These are phyloP conservation scores for Gossypium herbaceum DNA, from an alignment of 345 rosid genomes.

Conservation along the genomic window DNA sequence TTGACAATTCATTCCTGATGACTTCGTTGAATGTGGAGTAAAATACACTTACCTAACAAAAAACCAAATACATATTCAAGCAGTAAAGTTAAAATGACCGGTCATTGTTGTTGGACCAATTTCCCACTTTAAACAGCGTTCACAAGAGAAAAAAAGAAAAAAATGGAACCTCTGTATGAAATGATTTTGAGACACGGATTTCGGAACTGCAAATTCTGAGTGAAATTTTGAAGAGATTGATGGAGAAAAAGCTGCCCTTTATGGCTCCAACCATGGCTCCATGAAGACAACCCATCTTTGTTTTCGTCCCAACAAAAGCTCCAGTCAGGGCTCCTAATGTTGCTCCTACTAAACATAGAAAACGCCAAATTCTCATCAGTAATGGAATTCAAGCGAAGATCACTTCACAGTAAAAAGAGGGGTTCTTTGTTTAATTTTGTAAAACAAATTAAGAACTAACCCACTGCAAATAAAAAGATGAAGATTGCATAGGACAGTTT, in stretches of 20 bases:
- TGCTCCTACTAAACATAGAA: conserved; percentile 25
- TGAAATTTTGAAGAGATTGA: conserved; percentile 13
- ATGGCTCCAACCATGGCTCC: conserved; percentile 31
- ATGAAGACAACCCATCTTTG: conserved; percentile 21
- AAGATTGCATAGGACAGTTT: conserved; percentile 21
- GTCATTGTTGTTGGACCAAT: background rate
- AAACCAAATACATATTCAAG: background rate
- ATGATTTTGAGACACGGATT: background rate
- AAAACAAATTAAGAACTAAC: conserved; percentile 12
- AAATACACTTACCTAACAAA: background rate
- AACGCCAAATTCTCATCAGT: background rate
- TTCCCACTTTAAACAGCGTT: background rate
- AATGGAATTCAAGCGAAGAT: background rate
- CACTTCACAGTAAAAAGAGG: background rate
- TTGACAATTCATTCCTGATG: background rate
- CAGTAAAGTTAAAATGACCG: background rate
- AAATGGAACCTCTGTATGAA: background rate
- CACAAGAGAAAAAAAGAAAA: background rate
- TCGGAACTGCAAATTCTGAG: conserved; percentile 13
- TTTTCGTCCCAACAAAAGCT: conserved; percentile 25
- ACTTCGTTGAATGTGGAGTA: background rate
- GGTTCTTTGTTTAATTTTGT: background rate
- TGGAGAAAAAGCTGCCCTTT: conserved; percentile 22
- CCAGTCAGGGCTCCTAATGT: conserved; percentile 27
- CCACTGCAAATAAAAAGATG: conserved; percentile 25